Conservation (phyloP, 345 rosid genomes). For the Eutrema heterophyllum region DNA sequence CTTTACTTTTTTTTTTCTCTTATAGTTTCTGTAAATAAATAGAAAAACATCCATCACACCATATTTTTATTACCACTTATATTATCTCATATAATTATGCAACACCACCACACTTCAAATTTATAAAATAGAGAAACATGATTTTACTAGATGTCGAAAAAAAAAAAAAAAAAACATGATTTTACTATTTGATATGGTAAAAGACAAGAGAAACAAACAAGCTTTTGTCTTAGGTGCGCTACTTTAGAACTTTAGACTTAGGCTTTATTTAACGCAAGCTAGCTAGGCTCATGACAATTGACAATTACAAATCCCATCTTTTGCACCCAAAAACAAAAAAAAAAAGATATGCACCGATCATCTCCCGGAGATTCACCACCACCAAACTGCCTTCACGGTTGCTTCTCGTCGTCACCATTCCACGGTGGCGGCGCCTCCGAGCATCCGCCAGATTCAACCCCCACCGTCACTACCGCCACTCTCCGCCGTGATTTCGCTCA, state of each 20-base stretch:
- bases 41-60: neutral
- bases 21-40: neutral
- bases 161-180: too few relatives aligned
- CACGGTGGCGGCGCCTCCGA: slow-evolving; percentile 32
- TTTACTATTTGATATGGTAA: neutral
- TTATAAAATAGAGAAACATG: neutral
- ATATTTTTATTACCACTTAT: neutral
- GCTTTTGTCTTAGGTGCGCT: slow-evolving; percentile 18
- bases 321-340: neutral
- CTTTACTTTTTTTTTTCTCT: neutral
- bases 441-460: slow-evolving; percentile 26
- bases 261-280: slow-evolving; percentile 10
- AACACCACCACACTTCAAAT: neutral
- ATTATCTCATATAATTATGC: neutral
- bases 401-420: slow-evolving; percentile 45
- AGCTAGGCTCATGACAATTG: neutral
- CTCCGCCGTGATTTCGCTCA: slow-evolving; percentile 62
- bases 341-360: slow-evolving; percentile 39
- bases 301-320: neutral
- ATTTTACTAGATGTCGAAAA: too few relatives aligned
- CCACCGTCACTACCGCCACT: slow-evolving; percentile 49
- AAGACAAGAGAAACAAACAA: slow-evolving; percentile 7
- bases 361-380: slow-evolving; percentile 39
- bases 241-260: slow-evolving; percentile 12
- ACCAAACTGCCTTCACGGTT: slow-evolving; percentile 51